These are phyloP conservation scores for Cercophora newfieldiana DNA, from an alignment of 495 filamentous ascomycete species.

Conservation along the genomic window DNA sequence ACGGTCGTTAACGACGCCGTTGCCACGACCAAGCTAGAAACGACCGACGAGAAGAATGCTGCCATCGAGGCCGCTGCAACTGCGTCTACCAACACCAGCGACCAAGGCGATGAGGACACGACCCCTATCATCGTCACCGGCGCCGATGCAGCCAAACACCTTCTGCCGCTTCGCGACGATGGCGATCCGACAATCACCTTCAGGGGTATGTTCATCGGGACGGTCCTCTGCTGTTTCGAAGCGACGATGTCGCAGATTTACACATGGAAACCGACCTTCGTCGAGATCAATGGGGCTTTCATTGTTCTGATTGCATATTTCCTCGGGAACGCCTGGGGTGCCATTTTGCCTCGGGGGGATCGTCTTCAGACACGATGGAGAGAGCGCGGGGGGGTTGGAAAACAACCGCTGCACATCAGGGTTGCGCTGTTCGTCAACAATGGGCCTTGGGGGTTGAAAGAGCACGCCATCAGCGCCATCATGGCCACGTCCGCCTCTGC, in stretches of 20 bases:
- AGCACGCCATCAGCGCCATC: conserved; percentile 46
- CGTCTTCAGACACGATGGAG: conserved; percentile 27
- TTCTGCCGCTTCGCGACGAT: conserved; percentile 51
- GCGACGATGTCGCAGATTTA: conserved; percentile 54
- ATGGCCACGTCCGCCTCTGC: conserved; percentile 45
- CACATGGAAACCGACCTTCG: conserved; percentile 12
- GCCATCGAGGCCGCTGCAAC: too few species aligned
- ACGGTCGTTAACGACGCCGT: too few species aligned
- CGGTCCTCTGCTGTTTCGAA: conserved; percentile 46
- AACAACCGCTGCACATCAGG: conserved; percentile 14
- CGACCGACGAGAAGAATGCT: too few species aligned
- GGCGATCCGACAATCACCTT: conserved; percentile 47
- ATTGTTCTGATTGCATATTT: conserved; percentile 42
- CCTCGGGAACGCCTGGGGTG: conserved; percentile 39
- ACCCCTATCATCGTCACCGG: conserved; percentile 30
- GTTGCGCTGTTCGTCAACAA: conserved; percentile 43
- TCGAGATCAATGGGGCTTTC: conserved; percentile 27
- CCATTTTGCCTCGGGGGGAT: conserved; percentile 44
- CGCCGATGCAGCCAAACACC: conserved; percentile 24
- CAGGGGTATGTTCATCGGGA: conserved; percentile 46
- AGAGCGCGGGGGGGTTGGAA: conserved; percentile 13
- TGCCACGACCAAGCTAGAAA: too few species aligned
- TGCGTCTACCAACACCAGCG: not conserved
- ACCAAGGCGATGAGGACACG: conserved; percentile 36
- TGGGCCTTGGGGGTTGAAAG: conserved; percentile 43